Evolutionary conservation across 2,329 filamentous ascomycete species (phyloP).

Genomic region (Colletotrichum sojae): DNA sequence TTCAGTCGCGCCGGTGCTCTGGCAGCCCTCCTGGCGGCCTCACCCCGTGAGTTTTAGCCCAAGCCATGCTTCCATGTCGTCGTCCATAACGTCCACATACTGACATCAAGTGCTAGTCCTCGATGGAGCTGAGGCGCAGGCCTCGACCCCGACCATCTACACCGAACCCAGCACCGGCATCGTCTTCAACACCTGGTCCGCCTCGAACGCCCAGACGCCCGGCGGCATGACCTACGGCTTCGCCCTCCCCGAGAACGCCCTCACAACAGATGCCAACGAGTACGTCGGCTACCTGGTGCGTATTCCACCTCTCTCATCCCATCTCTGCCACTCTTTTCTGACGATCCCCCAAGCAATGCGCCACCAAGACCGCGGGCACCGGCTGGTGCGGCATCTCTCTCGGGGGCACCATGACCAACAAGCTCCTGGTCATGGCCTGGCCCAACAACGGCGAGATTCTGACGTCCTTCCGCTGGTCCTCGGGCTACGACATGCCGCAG

Average conservation of each 20-base stretch:
- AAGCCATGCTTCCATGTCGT: not conserved
- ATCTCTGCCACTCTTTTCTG: not conserved
- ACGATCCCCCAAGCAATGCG: conserved; percentile 56
- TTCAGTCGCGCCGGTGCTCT: conserved; percentile 37
- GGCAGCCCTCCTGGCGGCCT: conserved; percentile 35
- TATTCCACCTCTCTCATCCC: not conserved
- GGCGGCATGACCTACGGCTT: conserved; percentile 68
- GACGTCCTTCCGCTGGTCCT: conserved; percentile 71
- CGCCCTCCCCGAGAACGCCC: conserved; percentile 64
- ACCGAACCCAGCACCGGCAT: conserved; percentile 66
- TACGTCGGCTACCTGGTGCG: conserved; percentile 72
- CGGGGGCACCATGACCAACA: conserved; percentile 70
- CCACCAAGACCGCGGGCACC: conserved; percentile 59
- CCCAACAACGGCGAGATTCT: conserved; percentile 66
- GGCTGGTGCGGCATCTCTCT: conserved; percentile 73
- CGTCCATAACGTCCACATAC: not conserved
- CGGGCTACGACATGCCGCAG: conserved; percentile 71
- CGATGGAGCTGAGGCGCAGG: conserved; percentile 40
- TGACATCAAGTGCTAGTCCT: conserved; percentile 30
- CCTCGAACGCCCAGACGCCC: conserved; percentile 50
- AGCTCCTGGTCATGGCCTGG: conserved; percentile 72
- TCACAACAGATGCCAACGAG: conserved; percentile 64
- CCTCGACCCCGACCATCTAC: conserved; percentile 47
- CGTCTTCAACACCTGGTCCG: conserved; percentile 65
- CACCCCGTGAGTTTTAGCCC: conserved; percentile 22